These are phyloP conservation scores for Bryum argenteum DNA, from an alignment of 225 moss, liverwort and hornwort species.

Conservation along the genomic window DNA sequence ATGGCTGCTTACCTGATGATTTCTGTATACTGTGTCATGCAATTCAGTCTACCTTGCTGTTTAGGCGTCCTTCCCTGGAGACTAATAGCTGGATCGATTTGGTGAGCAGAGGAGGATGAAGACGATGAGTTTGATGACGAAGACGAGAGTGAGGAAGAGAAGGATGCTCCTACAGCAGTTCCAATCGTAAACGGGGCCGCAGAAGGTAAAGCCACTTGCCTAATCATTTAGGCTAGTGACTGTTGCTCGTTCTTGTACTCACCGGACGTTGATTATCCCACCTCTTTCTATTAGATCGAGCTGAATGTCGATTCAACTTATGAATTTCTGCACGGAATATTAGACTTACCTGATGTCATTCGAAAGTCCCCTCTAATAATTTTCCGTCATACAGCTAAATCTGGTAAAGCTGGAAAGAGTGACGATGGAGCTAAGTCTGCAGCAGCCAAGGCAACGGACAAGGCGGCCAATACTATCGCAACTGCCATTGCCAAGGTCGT, in stretches of 20 bases:
- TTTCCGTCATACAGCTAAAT: slow-evolving; percentile 26
- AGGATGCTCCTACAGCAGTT: slow-evolving; percentile 24
- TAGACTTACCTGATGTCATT: too few relatives aligned
- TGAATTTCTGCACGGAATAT: too few relatives aligned
- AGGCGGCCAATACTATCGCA: slow-evolving; percentile 29
- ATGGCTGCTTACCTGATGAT: background rate
- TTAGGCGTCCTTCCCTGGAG: background rate
- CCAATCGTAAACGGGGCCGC: slow-evolving; percentile 36
- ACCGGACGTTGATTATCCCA: background rate
- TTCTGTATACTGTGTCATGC: background rate
- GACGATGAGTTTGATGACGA: slow-evolving; percentile 42
- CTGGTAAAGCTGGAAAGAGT: slow-evolving; percentile 19
- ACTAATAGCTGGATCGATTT: slow-evolving; percentile 5
- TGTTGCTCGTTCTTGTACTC: background rate
- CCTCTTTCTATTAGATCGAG: background rate
- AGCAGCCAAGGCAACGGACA: slow-evolving; percentile 19
- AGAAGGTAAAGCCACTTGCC: slow-evolving; percentile 28
- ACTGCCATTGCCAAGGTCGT: slow-evolving; percentile 30
- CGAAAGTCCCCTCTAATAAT: too few relatives aligned
- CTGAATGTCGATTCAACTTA: background rate
- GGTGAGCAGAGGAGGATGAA: slow-evolving; percentile 12
- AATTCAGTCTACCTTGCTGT: background rate
- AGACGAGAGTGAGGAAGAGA: slow-evolving; percentile 31
- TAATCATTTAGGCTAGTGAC: background rate
- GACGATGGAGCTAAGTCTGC: slow-evolving; percentile 17